A percentile compares a stretch with the other conserved stretches of the same genome.
Conservation (phyloP, 768 basidiomycete species). For the Mycena haematopus region DNA sequence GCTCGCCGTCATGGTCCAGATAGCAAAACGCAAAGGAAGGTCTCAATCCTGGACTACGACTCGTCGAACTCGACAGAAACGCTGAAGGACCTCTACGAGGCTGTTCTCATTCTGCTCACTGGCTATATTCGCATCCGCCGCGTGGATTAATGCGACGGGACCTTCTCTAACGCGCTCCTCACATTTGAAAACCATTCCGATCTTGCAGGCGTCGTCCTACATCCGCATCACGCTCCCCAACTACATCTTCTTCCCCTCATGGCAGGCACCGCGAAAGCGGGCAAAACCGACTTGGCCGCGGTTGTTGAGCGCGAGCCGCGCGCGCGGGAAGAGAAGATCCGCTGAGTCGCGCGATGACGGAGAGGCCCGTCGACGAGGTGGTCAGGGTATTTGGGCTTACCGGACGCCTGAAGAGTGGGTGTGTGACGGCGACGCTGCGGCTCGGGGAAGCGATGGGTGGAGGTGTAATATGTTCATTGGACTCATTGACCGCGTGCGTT, state of each 20-base stretch:
- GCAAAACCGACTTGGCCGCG: constrained; percentile 90
- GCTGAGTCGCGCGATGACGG: constrained; percentile 96
- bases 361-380: constrained; percentile 91
- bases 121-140: constrained; percentile 91
- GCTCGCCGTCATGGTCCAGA: constrained; percentile 95
- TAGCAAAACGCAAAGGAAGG: constrained; percentile 92
- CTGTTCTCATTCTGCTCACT: constrained; percentile 90
- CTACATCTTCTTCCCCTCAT: constrained; percentile 99
- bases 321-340: constrained; percentile 92
- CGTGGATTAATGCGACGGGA: constrained; percentile 98
- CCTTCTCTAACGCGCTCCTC: constrained; percentile 87
- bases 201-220: constrained; percentile 92
- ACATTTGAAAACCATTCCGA: constrained; percentile 83
- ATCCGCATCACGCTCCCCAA: constrained; percentile 96
- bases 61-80: constrained; percentile 96
- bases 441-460: constrained; percentile 93
- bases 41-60: constrained; percentile 97
- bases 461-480: constrained; percentile 96
- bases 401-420: constrained; percentile 58
- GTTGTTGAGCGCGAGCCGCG: constrained; percentile 74
- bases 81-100: constrained; percentile 92
- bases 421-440: constrained; percentile 81
- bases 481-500: constrained; percentile 83
- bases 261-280: constrained; percentile 97
- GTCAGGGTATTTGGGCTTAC: constrained; percentile 78